Conservation (phyloP, 176 grass and related monocot species). For the Aegilops bicornis region DNA sequence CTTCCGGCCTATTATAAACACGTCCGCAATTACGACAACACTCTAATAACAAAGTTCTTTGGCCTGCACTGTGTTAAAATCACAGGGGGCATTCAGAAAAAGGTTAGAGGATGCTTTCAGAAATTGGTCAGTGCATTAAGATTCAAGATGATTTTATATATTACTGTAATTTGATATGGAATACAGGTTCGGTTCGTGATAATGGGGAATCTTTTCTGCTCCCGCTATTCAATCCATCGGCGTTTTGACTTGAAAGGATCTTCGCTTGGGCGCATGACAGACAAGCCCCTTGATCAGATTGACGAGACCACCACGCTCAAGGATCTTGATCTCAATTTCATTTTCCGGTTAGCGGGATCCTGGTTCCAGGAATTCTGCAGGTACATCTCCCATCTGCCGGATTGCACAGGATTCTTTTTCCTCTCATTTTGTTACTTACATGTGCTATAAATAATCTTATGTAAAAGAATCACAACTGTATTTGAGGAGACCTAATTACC, state of each 20-base stretch:
- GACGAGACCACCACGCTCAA: constrained; percentile 70
- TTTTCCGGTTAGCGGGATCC: constrained; percentile 62
- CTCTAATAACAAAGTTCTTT: constrained; percentile 81
- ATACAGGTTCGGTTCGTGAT: constrained; percentile 80
- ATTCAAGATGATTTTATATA: not conserved
- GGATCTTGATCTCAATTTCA: constrained; percentile 90
- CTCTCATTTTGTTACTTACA: not conserved
- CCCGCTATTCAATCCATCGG: constrained; percentile 55
- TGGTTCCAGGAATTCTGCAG: constrained; percentile 76
- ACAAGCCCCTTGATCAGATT: constrained; percentile 75
- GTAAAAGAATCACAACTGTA: not conserved
- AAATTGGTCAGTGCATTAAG: not conserved
- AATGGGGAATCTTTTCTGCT: constrained; percentile 85
- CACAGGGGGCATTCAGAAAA: constrained; percentile 70
- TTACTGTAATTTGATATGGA: not conserved
- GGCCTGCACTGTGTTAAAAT: constrained; percentile 80
- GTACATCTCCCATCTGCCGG: constrained; percentile 26
- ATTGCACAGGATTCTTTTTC: not conserved
- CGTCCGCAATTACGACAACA: constrained; percentile 60
- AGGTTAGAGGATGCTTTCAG: constrained; percentile 42
- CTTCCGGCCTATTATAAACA: constrained; percentile 87
- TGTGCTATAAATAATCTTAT: not conserved
- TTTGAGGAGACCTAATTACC: not conserved
- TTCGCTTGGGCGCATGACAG: constrained; percentile 78
- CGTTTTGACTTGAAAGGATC: constrained; percentile 85